Conservation (phyloP, 345 rosid genomes). For the Microthlaspi erraticum region DNA sequence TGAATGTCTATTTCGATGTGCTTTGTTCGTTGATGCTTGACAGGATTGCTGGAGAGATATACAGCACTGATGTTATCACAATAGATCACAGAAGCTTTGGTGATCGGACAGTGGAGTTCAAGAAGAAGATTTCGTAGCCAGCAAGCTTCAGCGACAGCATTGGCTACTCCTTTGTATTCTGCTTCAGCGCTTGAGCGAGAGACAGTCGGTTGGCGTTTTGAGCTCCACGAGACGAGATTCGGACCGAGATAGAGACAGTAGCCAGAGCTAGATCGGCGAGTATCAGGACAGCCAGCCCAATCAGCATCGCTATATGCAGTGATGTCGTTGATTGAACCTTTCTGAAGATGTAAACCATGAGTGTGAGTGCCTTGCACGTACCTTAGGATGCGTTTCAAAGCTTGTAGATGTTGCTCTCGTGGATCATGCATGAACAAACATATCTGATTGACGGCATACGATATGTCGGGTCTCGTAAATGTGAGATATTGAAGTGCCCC, state of each 20-base stretch:
- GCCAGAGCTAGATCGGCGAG: not conserved
- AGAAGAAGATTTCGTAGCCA: not conserved
- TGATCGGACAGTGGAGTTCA: not conserved
- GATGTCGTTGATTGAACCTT: no score
- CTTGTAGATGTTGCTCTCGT: not conserved
- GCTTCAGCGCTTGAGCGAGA: not conserved
- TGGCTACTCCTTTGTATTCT: not conserved
- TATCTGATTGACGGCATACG: not conserved
- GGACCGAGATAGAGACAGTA: not conserved
- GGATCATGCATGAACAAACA: not conserved
- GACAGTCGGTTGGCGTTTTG: not conserved
- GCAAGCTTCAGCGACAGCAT: not conserved
- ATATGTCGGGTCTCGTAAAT: not conserved
- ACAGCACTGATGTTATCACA: no score
- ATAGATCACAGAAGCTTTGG: no score
- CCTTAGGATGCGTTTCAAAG: not conserved
- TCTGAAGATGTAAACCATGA: no score
- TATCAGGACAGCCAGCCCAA: no score
- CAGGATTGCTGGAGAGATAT: no score
- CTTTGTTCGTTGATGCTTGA: no score
- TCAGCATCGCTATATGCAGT: not conserved
- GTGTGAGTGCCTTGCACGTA: not conserved
- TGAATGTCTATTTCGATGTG: no score
- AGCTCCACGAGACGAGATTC: not conserved
- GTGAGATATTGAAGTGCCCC: no score